These are phyloP conservation scores for Fonsecaea nubica DNA, from an alignment of 2,329 filamentous ascomycete species.

Conservation along the genomic window DNA sequence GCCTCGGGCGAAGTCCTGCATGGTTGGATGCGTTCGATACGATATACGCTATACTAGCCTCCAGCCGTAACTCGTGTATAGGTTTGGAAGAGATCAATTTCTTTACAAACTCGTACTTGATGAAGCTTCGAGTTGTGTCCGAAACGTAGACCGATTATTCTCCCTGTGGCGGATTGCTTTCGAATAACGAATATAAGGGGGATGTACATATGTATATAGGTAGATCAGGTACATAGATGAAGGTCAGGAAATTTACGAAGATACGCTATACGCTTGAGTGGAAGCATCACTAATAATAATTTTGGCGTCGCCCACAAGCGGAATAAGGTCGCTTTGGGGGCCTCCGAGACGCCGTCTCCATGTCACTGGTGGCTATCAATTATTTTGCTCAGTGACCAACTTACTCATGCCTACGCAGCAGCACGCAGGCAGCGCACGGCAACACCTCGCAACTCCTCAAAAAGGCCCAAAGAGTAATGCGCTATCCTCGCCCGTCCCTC, in stretches of 20 bases:
- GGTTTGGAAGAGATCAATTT: background rate
- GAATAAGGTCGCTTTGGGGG: background rate
- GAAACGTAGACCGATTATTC: background rate
- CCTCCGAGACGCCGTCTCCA: background rate
- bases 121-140: too few species aligned
- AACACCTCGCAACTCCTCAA: background rate
- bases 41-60: background rate
- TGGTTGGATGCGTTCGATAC: background rate
- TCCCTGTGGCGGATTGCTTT: background rate
- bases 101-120: background rate
- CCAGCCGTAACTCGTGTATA: background rate
- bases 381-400: background rate
- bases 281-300: too few species aligned
- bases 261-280: background rate
- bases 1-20: background rate
- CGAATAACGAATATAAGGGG: background rate
- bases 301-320: background rate
- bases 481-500: background rate
- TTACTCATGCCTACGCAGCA: constrained; percentile 12
- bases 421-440: background rate
- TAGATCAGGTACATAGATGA: background rate
- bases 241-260: background rate
- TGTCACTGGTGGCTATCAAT: background rate
- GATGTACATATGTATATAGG: too few species aligned
- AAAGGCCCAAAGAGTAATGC: background rate